Percentiles rank a stretch among this genome's conserved stretches.
These are phyloP conservation scores for Angomonas ambiguus DNA, from an alignment of 208 protist genomes.

Conservation along the genomic window DNA sequence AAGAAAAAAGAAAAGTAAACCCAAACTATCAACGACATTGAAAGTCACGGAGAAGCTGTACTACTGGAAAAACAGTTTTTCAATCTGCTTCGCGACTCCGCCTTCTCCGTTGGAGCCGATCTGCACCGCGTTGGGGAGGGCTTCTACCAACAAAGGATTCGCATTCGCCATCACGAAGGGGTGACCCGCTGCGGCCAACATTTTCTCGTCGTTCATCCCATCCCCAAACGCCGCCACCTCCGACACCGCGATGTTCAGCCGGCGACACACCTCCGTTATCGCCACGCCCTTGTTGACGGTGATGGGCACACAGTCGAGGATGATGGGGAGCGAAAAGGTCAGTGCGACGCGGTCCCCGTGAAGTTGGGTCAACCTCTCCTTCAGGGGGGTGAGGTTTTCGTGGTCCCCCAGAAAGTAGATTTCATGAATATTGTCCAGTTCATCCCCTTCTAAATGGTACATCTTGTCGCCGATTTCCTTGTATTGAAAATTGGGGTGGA, in stretches of 20 bases:
- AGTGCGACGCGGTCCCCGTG: slow-evolving; percentile 6
- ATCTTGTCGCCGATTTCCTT: slow-evolving; percentile 21
- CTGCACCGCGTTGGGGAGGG: slow-evolving; percentile 15
- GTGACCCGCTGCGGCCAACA: slow-evolving; percentile 18
- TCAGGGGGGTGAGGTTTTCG: background rate
- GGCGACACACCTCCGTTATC: slow-evolving; percentile 16
- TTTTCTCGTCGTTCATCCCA: slow-evolving; percentile 31
- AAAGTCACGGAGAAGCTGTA: too few species aligned
- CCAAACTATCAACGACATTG: background rate
- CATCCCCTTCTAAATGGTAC: background rate
- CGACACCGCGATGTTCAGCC: slow-evolving; percentile 6
- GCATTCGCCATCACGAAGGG: slow-evolving; percentile 26
- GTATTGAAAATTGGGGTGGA: slow-evolving; percentile 17
- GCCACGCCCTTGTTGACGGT: slow-evolving; percentile 28
- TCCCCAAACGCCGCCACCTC: slow-evolving; percentile 33
- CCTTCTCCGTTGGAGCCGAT: slow-evolving; percentile 26
- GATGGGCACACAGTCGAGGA: slow-evolving; percentile 14
- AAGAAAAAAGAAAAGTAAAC: background rate
- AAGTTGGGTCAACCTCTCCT: slow-evolving; percentile 9
- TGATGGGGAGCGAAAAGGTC: slow-evolving; percentile 23
- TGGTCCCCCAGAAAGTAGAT: slow-evolving; percentile 10
- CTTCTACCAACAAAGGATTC: slow-evolving; percentile 14
- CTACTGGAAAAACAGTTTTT: slow-evolving; percentile 22
- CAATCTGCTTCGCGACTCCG: slow-evolving; percentile 29
- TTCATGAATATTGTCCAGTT: background rate